Percentiles rank a stretch among this genome's conserved stretches.
These are phyloP conservation scores for Nakazawaea pomicola DNA, from an alignment of 805 yeast genomes.

Conservation along the genomic window DNA sequence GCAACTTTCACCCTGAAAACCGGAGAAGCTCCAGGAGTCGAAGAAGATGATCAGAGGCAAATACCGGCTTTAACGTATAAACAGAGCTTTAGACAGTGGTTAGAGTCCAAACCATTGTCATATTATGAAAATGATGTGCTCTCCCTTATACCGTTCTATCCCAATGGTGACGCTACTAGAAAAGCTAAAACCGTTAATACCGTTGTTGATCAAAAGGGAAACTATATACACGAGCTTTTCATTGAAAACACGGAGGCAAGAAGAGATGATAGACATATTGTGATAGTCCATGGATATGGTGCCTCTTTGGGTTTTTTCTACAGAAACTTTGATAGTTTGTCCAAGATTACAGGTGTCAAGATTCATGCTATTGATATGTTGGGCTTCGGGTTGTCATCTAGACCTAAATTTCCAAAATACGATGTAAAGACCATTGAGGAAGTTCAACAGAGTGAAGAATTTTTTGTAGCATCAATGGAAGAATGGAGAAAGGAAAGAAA, in stretches of 20 bases:
- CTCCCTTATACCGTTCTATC: slow-evolving; percentile 54
- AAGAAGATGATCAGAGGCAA: not conserved
- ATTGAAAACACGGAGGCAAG: slow-evolving; percentile 35
- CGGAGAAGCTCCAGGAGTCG: not conserved
- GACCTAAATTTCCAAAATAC: slow-evolving; percentile 36
- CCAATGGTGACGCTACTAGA: slow-evolving; percentile 44
- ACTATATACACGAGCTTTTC: slow-evolving; percentile 70
- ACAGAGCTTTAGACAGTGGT: slow-evolving; percentile 24
- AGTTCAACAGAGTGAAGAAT: slow-evolving; percentile 44
- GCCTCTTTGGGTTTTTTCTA: slow-evolving; percentile 83
- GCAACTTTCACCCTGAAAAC: not conserved
- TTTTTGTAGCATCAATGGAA: slow-evolving; percentile 57
- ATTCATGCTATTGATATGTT: slow-evolving; percentile 68
- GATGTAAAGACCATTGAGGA: slow-evolving; percentile 30
- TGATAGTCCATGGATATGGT: slow-evolving; percentile 88
- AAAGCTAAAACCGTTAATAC: slow-evolving; percentile 45
- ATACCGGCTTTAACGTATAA: slow-evolving; percentile 3
- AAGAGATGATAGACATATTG: slow-evolving; percentile 39
- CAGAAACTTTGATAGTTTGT: slow-evolving; percentile 55
- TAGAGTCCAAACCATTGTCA: slow-evolving; percentile 18
- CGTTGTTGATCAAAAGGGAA: slow-evolving; percentile 37
- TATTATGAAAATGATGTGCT: slow-evolving; percentile 39
- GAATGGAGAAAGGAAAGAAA: slow-evolving; percentile 52
- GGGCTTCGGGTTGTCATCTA: slow-evolving; percentile 66
- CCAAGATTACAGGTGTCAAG: slow-evolving; percentile 46